phyloP scores from a whole-genome alignment of 2,329 filamentous ascomycete species.

The Pseudogymnoascus destructans region DNA sequence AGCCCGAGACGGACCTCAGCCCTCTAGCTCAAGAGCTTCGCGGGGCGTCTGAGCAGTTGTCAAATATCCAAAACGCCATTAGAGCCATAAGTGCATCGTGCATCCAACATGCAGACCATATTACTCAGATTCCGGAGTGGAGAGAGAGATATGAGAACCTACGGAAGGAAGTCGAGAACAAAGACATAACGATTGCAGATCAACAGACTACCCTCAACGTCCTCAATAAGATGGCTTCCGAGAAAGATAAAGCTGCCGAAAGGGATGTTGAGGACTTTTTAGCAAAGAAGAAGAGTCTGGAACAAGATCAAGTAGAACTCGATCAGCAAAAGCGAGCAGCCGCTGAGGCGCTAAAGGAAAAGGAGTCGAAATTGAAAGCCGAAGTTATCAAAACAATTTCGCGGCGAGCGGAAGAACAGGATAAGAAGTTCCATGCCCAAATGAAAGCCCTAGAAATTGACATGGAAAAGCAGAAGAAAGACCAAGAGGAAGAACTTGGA shows the following conservation, averaged over 20 bases:
- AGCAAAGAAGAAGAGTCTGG: background rate
- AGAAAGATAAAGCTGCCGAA: background rate
- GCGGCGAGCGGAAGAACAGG: background rate
- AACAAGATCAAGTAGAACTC: background rate
- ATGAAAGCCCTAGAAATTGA: conserved; percentile 11
- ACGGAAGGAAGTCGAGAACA: background rate
- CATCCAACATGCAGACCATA: background rate
- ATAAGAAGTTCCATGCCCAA: background rate
- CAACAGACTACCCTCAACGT: background rate
- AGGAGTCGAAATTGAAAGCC: background rate
- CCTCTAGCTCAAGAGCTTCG: background rate
- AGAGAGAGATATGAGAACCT: background rate
- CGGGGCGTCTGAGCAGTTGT: background rate
- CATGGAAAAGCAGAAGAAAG: conserved; percentile 9
- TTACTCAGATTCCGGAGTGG: background rate
- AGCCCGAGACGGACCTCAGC: background rate
- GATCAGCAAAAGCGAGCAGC: background rate
- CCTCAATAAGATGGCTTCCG: background rate
- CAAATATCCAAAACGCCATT: background rate
- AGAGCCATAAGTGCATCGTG: background rate
- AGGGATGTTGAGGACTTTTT: background rate
- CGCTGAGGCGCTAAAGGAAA: background rate
- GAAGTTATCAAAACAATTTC: background rate
- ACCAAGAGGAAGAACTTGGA: conserved; percentile 7
- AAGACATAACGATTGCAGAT: background rate